Conservation (phyloP, 2,329 filamentous ascomycete genomes). For the Westerdykella aurantiaca region DNA sequence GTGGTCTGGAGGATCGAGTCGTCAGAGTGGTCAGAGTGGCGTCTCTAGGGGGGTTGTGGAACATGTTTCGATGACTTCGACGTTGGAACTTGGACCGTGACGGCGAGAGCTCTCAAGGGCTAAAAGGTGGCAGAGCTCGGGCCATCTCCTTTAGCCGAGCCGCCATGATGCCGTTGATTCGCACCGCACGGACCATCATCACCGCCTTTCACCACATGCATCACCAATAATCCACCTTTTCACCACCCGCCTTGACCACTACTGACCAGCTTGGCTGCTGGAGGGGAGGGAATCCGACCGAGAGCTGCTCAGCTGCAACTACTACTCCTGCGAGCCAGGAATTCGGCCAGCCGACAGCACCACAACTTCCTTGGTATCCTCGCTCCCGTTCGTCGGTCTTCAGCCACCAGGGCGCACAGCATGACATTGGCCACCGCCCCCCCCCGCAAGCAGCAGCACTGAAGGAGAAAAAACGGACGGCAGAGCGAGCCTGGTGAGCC, state of each 20-base stretch:
- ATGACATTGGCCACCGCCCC: too few species aligned
- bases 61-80: constrained; percentile 4
- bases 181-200: constrained; percentile 5
- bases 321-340: neutral
- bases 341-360: neutral
- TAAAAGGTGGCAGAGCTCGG: neutral
- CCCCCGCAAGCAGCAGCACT: too few species aligned
- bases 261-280: too few species aligned
- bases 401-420: too few species aligned
- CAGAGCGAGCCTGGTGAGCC: neutral
- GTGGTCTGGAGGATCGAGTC: constrained; percentile 6
- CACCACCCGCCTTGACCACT: too few species aligned
- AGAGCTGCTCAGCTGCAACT: neutral
- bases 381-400: too few species aligned
- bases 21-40: neutral
- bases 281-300: too few species aligned
- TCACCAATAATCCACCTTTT: too few species aligned
- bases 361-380: too few species aligned
- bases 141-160: constrained; percentile 7
- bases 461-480: neutral
- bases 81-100: neutral
- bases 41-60: neutral
- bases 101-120: too few species aligned
- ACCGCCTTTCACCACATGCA: neutral
- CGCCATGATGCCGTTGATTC: constrained; percentile 11